Conservation (phyloP, 2,329 filamentous ascomycete species). For the Talaromyces sp. region DNA sequence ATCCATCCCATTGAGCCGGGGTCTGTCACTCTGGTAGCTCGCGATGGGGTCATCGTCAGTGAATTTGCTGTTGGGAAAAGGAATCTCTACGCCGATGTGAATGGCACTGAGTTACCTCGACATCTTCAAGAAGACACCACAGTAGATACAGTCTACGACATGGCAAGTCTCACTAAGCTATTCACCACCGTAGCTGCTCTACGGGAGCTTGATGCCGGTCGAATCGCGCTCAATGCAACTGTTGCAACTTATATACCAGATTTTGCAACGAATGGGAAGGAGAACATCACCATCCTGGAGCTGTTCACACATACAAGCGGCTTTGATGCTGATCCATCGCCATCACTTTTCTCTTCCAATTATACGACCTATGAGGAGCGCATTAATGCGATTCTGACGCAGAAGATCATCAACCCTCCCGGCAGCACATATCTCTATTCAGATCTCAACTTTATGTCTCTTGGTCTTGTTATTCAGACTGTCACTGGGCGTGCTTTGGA, state of each 20-base stretch:
- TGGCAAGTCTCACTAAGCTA: conserved; percentile 40
- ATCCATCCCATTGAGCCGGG: conserved; percentile 23
- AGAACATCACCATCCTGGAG: conserved; percentile 33
- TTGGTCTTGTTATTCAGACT: conserved; percentile 30
- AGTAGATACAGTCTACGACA: conserved; percentile 39
- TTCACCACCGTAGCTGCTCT: conserved; percentile 37
- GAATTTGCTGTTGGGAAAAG: conserved; percentile 24
- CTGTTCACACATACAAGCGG: conserved; percentile 37
- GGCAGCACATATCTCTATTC: conserved; percentile 34
- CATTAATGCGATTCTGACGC: conserved; percentile 27
- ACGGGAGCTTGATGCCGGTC: conserved; percentile 29
- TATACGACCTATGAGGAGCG: conserved; percentile 27
- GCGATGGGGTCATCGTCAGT: conserved; percentile 23
- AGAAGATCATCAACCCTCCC: conserved; percentile 26
- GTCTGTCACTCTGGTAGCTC: conserved; percentile 21
- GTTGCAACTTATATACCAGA: conserved; percentile 33
- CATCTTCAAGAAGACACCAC: conserved; percentile 28
- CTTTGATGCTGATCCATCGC: conserved; percentile 29
- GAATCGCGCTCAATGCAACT: conserved; percentile 26
- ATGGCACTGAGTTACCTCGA: conserved; percentile 28
- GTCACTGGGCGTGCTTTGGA: conserved; percentile 28
- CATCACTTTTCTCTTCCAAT: conserved; percentile 24
- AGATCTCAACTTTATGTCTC: conserved; percentile 36
- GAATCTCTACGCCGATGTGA: conserved; percentile 27
- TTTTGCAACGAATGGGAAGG: conserved; percentile 34